Evolutionary conservation across 108 stramenopile genomes (phyloP), one percentile per base, ranked within the genome.

Genomic region (Skeletonema menzelii): DNA sequence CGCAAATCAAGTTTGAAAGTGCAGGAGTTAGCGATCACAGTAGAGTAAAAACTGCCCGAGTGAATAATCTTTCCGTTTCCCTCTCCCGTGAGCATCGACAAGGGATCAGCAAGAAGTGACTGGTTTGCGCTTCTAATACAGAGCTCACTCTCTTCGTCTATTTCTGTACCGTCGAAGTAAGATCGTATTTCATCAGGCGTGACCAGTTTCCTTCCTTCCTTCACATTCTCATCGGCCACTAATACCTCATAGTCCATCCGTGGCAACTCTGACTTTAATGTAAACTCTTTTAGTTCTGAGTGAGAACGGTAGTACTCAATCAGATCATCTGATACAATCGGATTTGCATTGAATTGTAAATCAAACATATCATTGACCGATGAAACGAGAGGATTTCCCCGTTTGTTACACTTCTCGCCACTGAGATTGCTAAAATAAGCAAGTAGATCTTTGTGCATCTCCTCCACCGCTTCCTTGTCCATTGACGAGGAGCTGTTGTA

Each of bases 241-340:
- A 89, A 57, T 8, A 91, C 83, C 40, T 84, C 76, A 77, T 94
- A 94, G 56, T 89, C 69, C 93, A 94, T 94, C n/a, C 93, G 82
- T 26, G 73, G 80, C 13, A 94, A 47, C 79, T 94, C 93, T 26
- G 85, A 87, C 17, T 88, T 76, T 2, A 89, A 56, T 35, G 93
- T 94, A 80, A 91, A 94, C 26, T 94, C 87, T 34, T 77, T 79
- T 49, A 94, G 71, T 32, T 86, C 75, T 0, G 88, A 85, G 11
- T 90, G 88, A 37, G 73, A 72, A 2, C 59, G 57, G 70, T 93
- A 93, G 69, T 93, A 93, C 22, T 86, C 71, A n/a, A 85, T 58
- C 20, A 93, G 75, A 53, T 90, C 88, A 40, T 79, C 75, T 5
- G 88, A 88, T 35, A 89, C 87, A 56, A 86, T 82, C 12, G 81